phyloP scores from a whole-genome alignment of 2,329 filamentous ascomycete species.

The Daldinia sp. region DNA sequence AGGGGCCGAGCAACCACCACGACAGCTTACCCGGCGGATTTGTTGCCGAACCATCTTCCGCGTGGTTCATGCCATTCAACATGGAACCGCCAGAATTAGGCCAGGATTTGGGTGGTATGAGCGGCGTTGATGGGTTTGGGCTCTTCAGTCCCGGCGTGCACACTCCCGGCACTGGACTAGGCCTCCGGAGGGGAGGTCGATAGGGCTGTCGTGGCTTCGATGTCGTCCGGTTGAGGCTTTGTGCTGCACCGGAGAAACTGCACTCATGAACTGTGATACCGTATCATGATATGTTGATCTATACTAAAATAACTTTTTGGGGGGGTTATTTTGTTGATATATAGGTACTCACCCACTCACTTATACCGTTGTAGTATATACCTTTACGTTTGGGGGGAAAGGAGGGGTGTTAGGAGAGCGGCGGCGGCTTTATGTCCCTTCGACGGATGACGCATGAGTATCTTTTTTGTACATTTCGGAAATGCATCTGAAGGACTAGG shows the following conservation, averaged over 20 bases:
- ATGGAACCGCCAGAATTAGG: conserved; percentile 76
- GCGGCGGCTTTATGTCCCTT: conserved; percentile 5
- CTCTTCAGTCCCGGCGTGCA: conserved; percentile 57
- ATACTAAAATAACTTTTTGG: conserved; percentile 5
- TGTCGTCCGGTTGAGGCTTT: neutral
- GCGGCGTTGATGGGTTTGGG: conserved; percentile 58
- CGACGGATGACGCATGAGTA: conserved; percentile 30
- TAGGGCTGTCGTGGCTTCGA: conserved; percentile 16
- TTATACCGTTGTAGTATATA: conserved; percentile 30
- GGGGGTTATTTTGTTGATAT: conserved; percentile 19
- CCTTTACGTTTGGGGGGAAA: neutral
- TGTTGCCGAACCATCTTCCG: conserved; percentile 62
- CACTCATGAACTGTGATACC: neutral
- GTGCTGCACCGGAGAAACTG: neutral
- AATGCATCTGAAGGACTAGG: conserved; percentile 21
- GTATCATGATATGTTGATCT: neutral
- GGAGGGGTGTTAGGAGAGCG: neutral
- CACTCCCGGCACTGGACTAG: conserved; percentile 44
- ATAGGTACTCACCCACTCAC: conserved; percentile 24
- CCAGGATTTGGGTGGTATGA: conserved; percentile 56
- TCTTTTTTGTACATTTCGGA: conserved; percentile 29
- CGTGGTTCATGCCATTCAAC: conserved; percentile 95
- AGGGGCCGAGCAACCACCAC: conserved; percentile 40
- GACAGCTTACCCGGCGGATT: conserved; percentile 41
- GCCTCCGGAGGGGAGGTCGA: conserved; percentile 42